These are phyloP conservation scores for Ceratocystis alfenasii DNA, from an alignment of 2,329 filamentous ascomycete species.

Conservation along the genomic window DNA sequence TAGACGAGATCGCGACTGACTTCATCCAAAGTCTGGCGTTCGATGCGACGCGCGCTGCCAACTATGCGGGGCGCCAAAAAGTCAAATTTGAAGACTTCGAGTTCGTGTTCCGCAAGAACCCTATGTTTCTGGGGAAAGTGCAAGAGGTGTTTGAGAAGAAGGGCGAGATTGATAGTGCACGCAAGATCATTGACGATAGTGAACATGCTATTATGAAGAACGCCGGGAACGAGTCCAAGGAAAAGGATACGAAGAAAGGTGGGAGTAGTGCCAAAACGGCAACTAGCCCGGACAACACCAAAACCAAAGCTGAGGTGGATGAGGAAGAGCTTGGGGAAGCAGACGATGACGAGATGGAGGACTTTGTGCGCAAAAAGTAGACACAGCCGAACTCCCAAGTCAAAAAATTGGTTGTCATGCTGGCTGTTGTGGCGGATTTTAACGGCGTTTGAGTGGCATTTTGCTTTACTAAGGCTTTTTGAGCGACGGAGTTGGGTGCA, in stretches of 20 bases:
- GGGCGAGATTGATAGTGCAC: conserved; percentile 68
- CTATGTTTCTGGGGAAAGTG: conserved; percentile 74
- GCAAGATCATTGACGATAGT: conserved; percentile 62
- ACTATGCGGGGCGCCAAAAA: conserved; percentile 81
- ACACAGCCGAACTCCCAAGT: background rate
- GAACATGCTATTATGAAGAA: conserved; percentile 48
- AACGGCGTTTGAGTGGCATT: background rate
- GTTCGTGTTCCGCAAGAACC: conserved; percentile 79
- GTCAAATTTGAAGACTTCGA: conserved; percentile 98
- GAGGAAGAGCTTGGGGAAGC: conserved; percentile 43
- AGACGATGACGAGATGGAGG: conserved; percentile 39
- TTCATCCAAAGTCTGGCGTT: conserved; percentile 92
- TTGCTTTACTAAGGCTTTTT: background rate
- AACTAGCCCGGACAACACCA: conserved; percentile 3
- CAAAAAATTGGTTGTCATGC: background rate
- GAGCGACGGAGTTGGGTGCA: conserved; percentile 12
- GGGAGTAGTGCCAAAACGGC: conserved; percentile 24
- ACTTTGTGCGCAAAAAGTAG: conserved; percentile 32
- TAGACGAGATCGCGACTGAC: conserved; percentile 93
- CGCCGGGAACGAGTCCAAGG: conserved; percentile 36
- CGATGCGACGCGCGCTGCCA: conserved; percentile 72
- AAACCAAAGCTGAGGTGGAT: conserved; percentile 26
- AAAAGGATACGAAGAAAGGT: conserved; percentile 26
- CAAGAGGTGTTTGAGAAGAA: conserved; percentile 83
- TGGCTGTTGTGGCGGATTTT: background rate